Evolutionary conservation across 2,329 filamentous ascomycete species (phyloP), one percentile per base, ranked within the genome.

Genomic region (Ceratocystis eucalypticola): DNA sequence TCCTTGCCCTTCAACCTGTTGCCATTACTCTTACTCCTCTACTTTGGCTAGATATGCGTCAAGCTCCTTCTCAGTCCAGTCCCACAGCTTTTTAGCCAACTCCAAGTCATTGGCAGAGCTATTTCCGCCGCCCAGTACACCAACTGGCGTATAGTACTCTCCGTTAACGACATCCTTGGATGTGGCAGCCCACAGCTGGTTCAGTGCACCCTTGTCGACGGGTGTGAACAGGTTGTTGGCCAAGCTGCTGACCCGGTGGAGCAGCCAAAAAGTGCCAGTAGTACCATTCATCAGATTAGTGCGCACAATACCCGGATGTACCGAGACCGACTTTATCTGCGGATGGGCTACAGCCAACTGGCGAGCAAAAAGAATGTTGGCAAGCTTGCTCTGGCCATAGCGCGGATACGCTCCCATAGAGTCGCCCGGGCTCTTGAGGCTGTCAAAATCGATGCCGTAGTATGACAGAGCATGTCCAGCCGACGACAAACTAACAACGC

Each of bases 111-210:
- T 70, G 0, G 71, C 69, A n/a, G 68, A 66, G 61, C 65, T 69
- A 15, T 65, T 70, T 22, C 70, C 70, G n/a, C 62, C 70, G 5
- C 69, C 71, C 7, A 64, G 65, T 5, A 73, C 69, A 3, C 74
- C 74, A 1, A 76, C 70, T 0, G 74, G 74, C 69, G 72, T 72
- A 64, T 76, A 75, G 65, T 74, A 74, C 66, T 72, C 73, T 4
- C 73, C 73, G 22, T 70, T 73, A 66, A 71, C 70, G 0, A 75
- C 71, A n/a, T 74, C 72, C 4, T 70, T 70, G 2, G 73, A 69
- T n/a, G 74, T 74, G 1, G 74, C 72, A 12, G 76, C 77, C 78
- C 78, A 80, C 2, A 80, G 71, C 70, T 79, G 77, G 66, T 77
- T 78, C 68, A 70, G 72, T 2, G 71, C 74, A 0, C 78, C 78